Evolutionary conservation across 306 rosid genomes (phyloP), one percentile per base, ranked within the genome.

Genomic region (Cajanus cajan): DNA sequence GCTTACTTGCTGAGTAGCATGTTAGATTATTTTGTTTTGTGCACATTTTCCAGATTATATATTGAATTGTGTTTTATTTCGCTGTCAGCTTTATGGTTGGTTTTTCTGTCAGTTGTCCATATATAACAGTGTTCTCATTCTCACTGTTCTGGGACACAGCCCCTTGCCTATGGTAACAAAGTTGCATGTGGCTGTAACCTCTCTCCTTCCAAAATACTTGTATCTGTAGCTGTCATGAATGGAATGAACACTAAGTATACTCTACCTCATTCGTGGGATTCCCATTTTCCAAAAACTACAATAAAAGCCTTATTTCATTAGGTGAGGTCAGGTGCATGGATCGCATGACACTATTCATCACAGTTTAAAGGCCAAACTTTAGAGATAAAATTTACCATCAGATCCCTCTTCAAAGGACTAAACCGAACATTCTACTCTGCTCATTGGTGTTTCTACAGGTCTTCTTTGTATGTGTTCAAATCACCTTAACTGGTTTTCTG

Each of bases 61-160:
- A 31, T 19, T 54, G 43, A 34, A 4, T 24, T 39, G 25, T 62
- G 14, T 19, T 72, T 50, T 39, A 37, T 25, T 52, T 39, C 24
- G 9, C 61, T 12, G 50, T 73, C 40, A 28, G 78, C 41, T 12
- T 71, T 71, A 37, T 72, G 68, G 67, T 47, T 72, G 48, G 50
- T 64, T 51, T 22, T 79, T 72, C 13, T 73, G 50, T 73, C 51
- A 18, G 67, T 28, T 50, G 9, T 47, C 63, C 24, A 11, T 80
- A 11, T 50, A 61, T 79, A 37, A 37, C 66, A 71, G 19, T 43
- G 50, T 22, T 80, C 43, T 51, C 13, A 59, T 67, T 52, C 48
- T 62, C 78, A 34, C 13, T 50, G 74, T 71, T 72, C 58, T 22
- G n/a, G 25, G 71, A 34, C 55, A 1, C 36, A 15, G 36, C 33